Conservation (phyloP, 2,329 filamentous ascomycete genomes). For the Whalleya microplaca region DNA sequence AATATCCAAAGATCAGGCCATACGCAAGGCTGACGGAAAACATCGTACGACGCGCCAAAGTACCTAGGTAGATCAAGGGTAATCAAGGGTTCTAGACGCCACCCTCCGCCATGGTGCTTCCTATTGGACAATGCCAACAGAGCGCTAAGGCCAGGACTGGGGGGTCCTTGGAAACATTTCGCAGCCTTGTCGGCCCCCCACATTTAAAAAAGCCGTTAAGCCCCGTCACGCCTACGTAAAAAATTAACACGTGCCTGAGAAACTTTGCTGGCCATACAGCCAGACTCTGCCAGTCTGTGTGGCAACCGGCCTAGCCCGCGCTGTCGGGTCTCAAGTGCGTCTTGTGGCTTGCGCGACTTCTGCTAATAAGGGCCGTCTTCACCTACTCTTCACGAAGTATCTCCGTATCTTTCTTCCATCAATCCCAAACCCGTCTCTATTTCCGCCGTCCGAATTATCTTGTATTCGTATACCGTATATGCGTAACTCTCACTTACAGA, state of each 20-base stretch:
- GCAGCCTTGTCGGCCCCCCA: neutral
- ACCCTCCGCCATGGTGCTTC: neutral
- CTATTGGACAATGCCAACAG: constrained; percentile 9
- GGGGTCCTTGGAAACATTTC: neutral
- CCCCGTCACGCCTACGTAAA: neutral
- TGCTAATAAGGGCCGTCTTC: too few relatives aligned
- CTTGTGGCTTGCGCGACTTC: neutral
- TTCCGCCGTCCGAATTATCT: too few relatives aligned
- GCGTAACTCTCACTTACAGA: too few relatives aligned
- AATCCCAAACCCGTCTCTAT: too few relatives aligned
- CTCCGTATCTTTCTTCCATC: too few relatives aligned
- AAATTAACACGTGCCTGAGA: too few relatives aligned
- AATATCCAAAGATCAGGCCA: constrained; percentile 34
- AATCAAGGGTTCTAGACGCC: constrained; percentile 19
- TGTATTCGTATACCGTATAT: too few relatives aligned
- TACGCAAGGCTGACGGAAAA: constrained; percentile 34
- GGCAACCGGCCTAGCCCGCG: neutral
- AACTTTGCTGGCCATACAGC: too few relatives aligned
- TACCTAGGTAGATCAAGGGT: constrained; percentile 11
- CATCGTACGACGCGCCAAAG: constrained; percentile 35
- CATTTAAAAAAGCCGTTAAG: neutral
- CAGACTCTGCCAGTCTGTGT: too few relatives aligned
- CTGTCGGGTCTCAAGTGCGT: neutral
- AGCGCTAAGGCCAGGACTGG: too few relatives aligned
- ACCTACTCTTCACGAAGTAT: too few relatives aligned